Conservation (phyloP, 78 protist genomes). For the Dictyostelium firmibasis region DNA sequence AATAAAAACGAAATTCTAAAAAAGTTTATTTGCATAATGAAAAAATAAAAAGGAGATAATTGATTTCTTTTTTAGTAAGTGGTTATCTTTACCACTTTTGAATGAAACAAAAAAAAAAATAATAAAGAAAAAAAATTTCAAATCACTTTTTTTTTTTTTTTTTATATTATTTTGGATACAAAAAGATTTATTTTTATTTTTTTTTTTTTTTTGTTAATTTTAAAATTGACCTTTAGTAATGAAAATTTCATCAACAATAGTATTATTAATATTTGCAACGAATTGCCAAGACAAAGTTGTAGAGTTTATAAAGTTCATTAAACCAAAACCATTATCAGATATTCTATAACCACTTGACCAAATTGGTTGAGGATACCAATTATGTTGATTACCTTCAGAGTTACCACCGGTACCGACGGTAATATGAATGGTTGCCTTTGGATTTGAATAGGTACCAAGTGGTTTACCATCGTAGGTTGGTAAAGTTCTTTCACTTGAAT, state of each 20-base stretch:
- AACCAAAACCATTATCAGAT: slow-evolving; percentile 32
- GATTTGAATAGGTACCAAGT: not conserved
- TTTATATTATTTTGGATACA: too few species aligned
- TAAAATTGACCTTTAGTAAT: slow-evolving; percentile 43
- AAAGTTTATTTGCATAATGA: too few species aligned
- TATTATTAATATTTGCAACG: slow-evolving; percentile 1
- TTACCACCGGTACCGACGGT: slow-evolving; percentile 59
- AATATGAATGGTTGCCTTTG: slow-evolving; percentile 31
- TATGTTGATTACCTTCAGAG: slow-evolving; percentile 1
- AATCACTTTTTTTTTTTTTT: too few species aligned
- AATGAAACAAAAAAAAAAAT: too few species aligned
- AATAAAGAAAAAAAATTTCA: too few species aligned
- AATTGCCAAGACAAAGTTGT: slow-evolving; percentile 33
- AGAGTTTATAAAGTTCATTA: not conserved
- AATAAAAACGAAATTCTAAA: not conserved
- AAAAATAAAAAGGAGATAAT: not conserved
- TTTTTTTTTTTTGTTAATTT: not conserved
- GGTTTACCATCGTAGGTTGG: slow-evolving; percentile 33
- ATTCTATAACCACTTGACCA: slow-evolving; percentile 6
- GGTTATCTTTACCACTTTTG: too few species aligned
- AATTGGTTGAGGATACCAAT: slow-evolving; percentile 13
- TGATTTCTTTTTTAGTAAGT: too few species aligned
- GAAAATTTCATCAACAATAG: not conserved
- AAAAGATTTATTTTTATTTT: too few species aligned
- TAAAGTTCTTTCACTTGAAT: slow-evolving; percentile 7